Conservation (phyloP, 148 eudicot species). For the Fagopyrum esculentum region DNA sequence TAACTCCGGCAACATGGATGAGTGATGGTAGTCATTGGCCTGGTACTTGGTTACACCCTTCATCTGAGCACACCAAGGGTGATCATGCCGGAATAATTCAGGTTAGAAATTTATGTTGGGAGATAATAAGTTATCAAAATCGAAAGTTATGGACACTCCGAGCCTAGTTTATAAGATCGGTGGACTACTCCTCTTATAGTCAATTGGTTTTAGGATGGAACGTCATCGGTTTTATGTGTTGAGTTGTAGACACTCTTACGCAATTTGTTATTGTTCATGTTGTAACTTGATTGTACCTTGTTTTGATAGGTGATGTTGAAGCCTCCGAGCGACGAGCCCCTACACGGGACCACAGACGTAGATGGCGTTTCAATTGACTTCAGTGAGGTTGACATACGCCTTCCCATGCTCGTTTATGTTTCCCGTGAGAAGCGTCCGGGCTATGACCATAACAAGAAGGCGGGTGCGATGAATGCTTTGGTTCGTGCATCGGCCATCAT, state of each 20-base stretch:
- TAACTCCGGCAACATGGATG: constrained; percentile 83
- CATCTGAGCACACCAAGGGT: constrained; percentile 69
- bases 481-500: constrained; percentile 17
- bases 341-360: constrained; percentile 33
- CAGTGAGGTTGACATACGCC: constrained; percentile 15
- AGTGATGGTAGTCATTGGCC: constrained; percentile 96
- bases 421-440: constrained; percentile 17
- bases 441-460: constrained; percentile 18
- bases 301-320: constrained; percentile 78
- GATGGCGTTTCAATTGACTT: constrained; percentile 18
- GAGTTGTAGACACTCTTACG: too few relatives aligned
- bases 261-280: too few relatives aligned
- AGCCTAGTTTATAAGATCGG: too few relatives aligned
- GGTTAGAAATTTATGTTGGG: constrained; percentile 25
- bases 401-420: constrained; percentile 14
- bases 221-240: too few relatives aligned
- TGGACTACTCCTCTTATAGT: too few relatives aligned
- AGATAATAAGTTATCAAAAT: too few relatives aligned
- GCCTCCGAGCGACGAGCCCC: constrained; percentile 87
- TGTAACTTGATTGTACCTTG: not conserved
- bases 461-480: constrained; percentile 15
- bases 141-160: too few relatives aligned
- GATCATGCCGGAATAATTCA: constrained; percentile 97
- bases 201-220: too few relatives aligned
- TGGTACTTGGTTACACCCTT: constrained; percentile 70